phyloP scores from a whole-genome alignment of 805 yeast genomes.

The Starmerella floricola region DNA sequence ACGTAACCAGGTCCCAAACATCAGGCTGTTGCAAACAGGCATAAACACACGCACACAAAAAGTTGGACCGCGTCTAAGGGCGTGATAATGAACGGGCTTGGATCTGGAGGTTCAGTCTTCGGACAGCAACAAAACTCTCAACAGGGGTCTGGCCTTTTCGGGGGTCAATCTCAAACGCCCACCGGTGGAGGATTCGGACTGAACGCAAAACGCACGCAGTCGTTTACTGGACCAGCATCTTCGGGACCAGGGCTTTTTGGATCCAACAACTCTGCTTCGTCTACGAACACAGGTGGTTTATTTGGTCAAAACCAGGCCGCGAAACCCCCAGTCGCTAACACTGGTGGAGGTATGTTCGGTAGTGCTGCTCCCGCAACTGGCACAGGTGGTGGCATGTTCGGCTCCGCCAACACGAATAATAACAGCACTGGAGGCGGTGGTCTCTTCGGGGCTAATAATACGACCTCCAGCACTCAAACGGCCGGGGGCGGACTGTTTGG shows the following conservation, averaged over 20 bases:
- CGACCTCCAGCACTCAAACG: not conserved
- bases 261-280: not conserved
- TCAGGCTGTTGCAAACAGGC: not conserved
- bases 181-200: not conserved
- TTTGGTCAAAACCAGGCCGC: conserved; percentile 10
- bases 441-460: not conserved
- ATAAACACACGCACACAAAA: not conserved
- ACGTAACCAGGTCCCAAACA: too few species aligned
- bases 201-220: conserved; percentile 7
- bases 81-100: conserved; percentile 1
- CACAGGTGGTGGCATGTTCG: conserved; percentile 2
- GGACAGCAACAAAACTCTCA: not conserved
- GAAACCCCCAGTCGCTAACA: too few species aligned
- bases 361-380: not conserved
- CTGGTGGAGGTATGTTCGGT: conserved; percentile 3
- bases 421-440: not conserved
- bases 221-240: conserved; percentile 2
- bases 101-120: not conserved
- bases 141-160: not conserved
- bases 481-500: conserved; percentile 13
- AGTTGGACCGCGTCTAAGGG: not conserved
- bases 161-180: not conserved
- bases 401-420: not conserved
- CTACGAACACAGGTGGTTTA: not conserved
- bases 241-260: conserved; percentile 10